phyloP scores from a whole-genome alignment of 2,329 filamentous ascomycete species.

The Paracoccidioides brasiliensis region DNA sequence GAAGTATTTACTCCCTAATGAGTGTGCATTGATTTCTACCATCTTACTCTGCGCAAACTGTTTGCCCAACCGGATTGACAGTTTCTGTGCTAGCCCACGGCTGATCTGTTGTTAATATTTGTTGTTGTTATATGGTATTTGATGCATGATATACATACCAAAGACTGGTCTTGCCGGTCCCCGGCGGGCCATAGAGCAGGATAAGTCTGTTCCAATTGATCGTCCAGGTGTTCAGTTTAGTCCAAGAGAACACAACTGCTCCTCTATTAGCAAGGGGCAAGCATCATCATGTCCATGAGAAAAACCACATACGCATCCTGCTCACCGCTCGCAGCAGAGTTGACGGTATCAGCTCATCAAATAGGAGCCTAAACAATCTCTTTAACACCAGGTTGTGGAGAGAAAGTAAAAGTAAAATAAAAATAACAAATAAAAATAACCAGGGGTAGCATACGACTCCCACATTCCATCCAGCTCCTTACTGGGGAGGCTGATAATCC shows the following conservation, averaged over 20 bases:
- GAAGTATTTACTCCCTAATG: slow-evolving; percentile 37
- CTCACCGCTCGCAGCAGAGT: slow-evolving; percentile 28
- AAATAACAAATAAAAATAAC: background rate
- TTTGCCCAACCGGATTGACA: slow-evolving; percentile 35
- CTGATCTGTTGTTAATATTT: slow-evolving; percentile 11
- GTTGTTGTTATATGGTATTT: background rate
- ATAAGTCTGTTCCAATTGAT: slow-evolving; percentile 44
- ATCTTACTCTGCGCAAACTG: slow-evolving; percentile 29
- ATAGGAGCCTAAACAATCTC: slow-evolving; percentile 27
- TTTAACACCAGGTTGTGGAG: background rate
- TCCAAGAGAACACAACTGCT: slow-evolving; percentile 21
- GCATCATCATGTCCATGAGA: background rate
- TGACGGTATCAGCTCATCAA: slow-evolving; percentile 30
- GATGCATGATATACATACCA: slow-evolving; percentile 16
- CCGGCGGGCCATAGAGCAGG: slow-evolving; percentile 82
- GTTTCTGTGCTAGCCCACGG: slow-evolving; percentile 37
- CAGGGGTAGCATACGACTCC: slow-evolving; percentile 25
- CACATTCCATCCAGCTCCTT: slow-evolving; percentile 30
- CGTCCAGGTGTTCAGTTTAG: slow-evolving; percentile 23
- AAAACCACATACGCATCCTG: slow-evolving; percentile 23
- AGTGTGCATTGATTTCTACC: slow-evolving; percentile 35
- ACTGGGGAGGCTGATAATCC: slow-evolving; percentile 25
- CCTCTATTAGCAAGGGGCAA: background rate
- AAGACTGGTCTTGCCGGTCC: slow-evolving; percentile 61
- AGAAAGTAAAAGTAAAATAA: background rate